phyloP scores from a whole-genome alignment of 2,329 filamentous ascomycete species.

The Ramularia endophylla region DNA sequence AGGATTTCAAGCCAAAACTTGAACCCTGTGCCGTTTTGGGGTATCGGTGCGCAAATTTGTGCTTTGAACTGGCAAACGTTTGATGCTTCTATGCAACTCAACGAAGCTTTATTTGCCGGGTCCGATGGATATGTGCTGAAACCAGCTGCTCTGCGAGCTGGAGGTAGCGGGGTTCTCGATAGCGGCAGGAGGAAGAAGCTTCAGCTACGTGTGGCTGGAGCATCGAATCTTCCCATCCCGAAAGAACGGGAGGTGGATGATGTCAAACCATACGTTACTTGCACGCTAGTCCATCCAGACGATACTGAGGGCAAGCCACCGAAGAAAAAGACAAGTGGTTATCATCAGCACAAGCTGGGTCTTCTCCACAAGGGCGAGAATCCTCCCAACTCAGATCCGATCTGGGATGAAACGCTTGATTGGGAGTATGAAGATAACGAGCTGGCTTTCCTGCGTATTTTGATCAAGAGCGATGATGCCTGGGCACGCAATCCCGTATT shows the following conservation, averaged over 20 bases:
- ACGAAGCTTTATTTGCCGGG: conserved; percentile 61
- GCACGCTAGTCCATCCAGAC: conserved; percentile 56
- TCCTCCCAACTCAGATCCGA: conserved; percentile 53
- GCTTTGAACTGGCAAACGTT: conserved; percentile 67
- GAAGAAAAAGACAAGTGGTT: conserved; percentile 58
- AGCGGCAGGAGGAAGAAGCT: conserved; percentile 48
- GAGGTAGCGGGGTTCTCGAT: conserved; percentile 47
- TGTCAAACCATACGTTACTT: conserved; percentile 60
- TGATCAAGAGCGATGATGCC: conserved; percentile 62
- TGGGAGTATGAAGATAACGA: conserved; percentile 66
- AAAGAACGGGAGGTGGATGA: conserved; percentile 43
- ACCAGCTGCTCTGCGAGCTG: conserved; percentile 52
- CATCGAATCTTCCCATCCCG: conserved; percentile 55
- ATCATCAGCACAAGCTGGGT: conserved; percentile 54
- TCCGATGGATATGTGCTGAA: conserved; percentile 63
- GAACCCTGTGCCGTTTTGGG: conserved; percentile 59
- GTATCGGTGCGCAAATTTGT: conserved; percentile 61
- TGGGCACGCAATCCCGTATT: conserved; percentile 59
- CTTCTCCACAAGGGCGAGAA: conserved; percentile 56
- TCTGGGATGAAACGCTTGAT: conserved; percentile 61
- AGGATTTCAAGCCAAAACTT: conserved; percentile 63
- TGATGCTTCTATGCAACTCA: conserved; percentile 59
- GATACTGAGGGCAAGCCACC: conserved; percentile 43
- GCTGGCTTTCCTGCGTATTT: conserved; percentile 56
- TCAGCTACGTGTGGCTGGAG: conserved; percentile 55